Evolutionary conservation across 305 asterid species (phyloP).

Genomic region (Fraxinus albicans): DNA sequence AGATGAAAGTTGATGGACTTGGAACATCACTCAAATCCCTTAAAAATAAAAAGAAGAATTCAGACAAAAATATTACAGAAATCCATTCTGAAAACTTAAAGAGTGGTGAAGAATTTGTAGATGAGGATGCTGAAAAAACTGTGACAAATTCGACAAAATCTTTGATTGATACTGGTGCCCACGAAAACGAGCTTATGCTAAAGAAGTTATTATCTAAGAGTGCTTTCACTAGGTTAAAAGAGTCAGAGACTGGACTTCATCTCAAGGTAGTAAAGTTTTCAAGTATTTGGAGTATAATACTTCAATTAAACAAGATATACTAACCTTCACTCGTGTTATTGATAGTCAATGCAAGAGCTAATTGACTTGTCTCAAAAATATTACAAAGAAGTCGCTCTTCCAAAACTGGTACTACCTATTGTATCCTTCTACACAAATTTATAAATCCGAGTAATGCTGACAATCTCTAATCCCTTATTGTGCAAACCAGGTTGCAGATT

Average conservation of each 20-base stretch:
- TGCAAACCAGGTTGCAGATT: constrained; percentile 85
- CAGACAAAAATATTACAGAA: constrained; percentile 49
- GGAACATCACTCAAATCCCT: constrained; percentile 91
- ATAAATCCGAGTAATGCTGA: constrained; percentile 13
- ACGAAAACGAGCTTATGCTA: constrained; percentile 61
- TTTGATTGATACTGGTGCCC: constrained; percentile 46
- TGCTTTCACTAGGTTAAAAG: constrained; percentile 72
- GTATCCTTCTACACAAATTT: constrained; percentile 13
- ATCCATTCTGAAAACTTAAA: constrained; percentile 42
- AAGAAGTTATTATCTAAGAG: constrained; percentile 65
- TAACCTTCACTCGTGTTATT: constrained; percentile 36
- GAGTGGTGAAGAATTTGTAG: constrained; percentile 39
- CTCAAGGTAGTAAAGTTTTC: constrained; percentile 53
- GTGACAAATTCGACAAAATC: constrained; percentile 37
- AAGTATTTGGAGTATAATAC: constrained; percentile 12
- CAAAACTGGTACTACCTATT: constrained; percentile 70
- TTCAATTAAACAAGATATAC: constrained; percentile 21
- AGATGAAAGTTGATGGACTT: constrained; percentile 96
- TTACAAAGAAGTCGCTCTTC: constrained; percentile 88
- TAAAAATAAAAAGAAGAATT: constrained; percentile 66
- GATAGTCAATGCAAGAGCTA: constrained; percentile 79
- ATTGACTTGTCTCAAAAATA: constrained; percentile 74
- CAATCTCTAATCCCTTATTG: constrained; percentile 28
- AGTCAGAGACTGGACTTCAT: constrained; percentile 93
- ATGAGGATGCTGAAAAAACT: constrained; percentile 51